Conservation (phyloP, 306 rosid species). For the Quercus wislizeni region DNA sequence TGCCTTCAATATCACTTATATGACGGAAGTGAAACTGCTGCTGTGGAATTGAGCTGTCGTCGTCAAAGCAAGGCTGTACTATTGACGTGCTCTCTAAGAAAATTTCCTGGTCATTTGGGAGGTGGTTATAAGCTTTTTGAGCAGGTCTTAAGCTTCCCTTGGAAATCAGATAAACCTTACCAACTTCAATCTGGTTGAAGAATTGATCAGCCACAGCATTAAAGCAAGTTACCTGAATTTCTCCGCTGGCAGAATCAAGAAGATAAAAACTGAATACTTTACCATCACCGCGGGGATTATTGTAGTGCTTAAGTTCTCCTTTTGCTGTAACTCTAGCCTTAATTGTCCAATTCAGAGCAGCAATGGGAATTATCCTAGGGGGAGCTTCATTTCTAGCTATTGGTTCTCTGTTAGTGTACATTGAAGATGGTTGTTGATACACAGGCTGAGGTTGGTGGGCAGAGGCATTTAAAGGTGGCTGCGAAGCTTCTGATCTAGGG, state of each 20-base stretch:
- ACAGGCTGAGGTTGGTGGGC: conserved; percentile 49
- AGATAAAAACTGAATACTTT: conserved; percentile 93
- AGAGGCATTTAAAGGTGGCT: conserved; percentile 42
- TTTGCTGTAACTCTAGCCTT: conserved; percentile 91
- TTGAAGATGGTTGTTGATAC: conserved; percentile 64
- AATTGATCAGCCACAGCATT: conserved; percentile 79
- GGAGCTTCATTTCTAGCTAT: conserved; percentile 71
- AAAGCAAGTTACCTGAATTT: conserved; percentile 88
- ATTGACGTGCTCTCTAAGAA: conserved; percentile 55
- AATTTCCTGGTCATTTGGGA: conserved; percentile 66
- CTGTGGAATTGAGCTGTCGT: conserved; percentile 64
- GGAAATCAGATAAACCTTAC: conserved; percentile 69
- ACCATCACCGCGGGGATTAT: conserved; percentile 81
- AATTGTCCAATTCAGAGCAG: conserved; percentile 86
- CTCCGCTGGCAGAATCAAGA: conserved; percentile 75
- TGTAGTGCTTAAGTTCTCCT: conserved; percentile 66
- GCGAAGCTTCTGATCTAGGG: conserved; percentile 43
- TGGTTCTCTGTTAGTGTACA: conserved; percentile 68
- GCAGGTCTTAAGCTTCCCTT: conserved; percentile 74
- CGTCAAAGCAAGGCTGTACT: conserved; percentile 68
- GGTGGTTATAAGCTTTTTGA: conserved; percentile 67
- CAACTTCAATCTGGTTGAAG: conserved; percentile 67
- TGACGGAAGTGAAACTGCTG: conserved; percentile 61
- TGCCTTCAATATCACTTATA: conserved; percentile 57
- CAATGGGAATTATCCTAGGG: conserved; percentile 69